Base-by-base conservation (phyloP, 371 early-diverging fungal species). In the Lichtheimia hyalospora region DNA sequence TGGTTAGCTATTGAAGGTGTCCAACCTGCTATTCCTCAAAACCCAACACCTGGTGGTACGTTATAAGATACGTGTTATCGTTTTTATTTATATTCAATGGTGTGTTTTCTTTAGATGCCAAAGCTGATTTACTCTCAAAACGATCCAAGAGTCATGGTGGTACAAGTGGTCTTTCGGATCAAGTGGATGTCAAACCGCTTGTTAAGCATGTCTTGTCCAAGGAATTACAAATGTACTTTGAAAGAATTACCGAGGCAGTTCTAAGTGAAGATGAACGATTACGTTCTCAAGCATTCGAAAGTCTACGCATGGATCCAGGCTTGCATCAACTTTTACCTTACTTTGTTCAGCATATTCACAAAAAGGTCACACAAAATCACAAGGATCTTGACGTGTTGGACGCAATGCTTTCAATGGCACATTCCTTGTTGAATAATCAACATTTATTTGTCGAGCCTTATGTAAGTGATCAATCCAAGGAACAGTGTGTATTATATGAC, bases 1-100 rank as follows among this genome's bases (percentile, higher is more conserved):
- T 98, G 98, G 97, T 87, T 99, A 13, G 99, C 99, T 3, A 93
- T 99, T 61, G 99, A 99, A 64, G 99, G 99, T 20, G 97, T 98
- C 4, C 99, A 99, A 73, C 99, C 99, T 39, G 89, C 92, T 13
- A 99, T 97, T 64, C 94, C 96, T 25, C 98, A 99, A 76, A 99
- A 99, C 69, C 99, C 99, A 20, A 86, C 93, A 2, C 90, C 93
- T 0, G 76, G 81, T 43, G 92, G 91, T 81, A 84, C 64, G 64
- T 20, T 43, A 3, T 24, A 25, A 3, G 25, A 58, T 46, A 46
- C 46, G 14, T 46, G 20, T 1, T 5, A 16, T n/a, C n/a, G n/a
- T n/a, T n/a, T n/a, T n/a, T n/a, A n/a, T n/a, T n/a, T n/a, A n/a
- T n/a, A n/a, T n/a, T n/a, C n/a, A n/a, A n/a, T n/a, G n/a, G n/a